Evolutionary conservation across 176 grass and related monocot species (phyloP).

Genomic region (Phoenix roebelenii): DNA sequence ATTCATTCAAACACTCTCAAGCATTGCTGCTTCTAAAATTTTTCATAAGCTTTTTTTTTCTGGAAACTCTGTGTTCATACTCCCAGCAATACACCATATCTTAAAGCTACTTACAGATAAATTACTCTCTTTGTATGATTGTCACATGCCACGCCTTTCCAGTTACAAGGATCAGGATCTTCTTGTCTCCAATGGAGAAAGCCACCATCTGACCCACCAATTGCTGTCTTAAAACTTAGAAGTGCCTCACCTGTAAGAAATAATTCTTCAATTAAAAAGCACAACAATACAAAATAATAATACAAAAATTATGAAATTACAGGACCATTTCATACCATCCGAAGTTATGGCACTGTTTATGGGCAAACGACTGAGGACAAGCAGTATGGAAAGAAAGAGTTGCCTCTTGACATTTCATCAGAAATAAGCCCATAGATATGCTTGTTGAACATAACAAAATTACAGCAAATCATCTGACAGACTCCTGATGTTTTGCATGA

Average conservation of each 20-base stretch:
- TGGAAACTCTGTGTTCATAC: too few relatives aligned
- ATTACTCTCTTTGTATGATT: conserved; percentile 53
- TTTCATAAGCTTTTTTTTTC: too few relatives aligned
- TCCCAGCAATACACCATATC: background rate
- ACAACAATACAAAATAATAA: conserved; percentile 5
- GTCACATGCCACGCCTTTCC: conserved; percentile 84
- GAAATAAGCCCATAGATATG: conserved; percentile 61
- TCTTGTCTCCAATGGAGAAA: conserved; percentile 86
- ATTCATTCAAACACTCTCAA: too few relatives aligned
- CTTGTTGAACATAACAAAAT: conserved; percentile 47
- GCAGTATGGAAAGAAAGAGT: conserved; percentile 40
- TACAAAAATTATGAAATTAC: conserved; percentile 2
- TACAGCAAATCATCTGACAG: conserved; percentile 34
- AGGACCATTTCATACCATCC: conserved; percentile 60
- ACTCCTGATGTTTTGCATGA: conserved; percentile 24
- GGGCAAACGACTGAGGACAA: conserved; percentile 15
- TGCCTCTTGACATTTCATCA: conserved; percentile 40
- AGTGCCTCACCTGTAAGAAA: conserved; percentile 60
- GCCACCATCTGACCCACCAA: conserved; percentile 74
- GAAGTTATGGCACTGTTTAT: conserved; percentile 50
- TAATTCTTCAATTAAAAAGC: background rate
- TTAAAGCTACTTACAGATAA: conserved; percentile 59
- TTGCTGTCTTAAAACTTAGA: conserved; percentile 74
- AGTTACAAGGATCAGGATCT: conserved; percentile 83
- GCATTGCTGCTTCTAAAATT: too few relatives aligned